Percentiles rank a stretch among this genome's conserved stretches.
Conservation (phyloP, 2,329 filamentous ascomycete genomes). For the Hysterium pulicare region DNA sequence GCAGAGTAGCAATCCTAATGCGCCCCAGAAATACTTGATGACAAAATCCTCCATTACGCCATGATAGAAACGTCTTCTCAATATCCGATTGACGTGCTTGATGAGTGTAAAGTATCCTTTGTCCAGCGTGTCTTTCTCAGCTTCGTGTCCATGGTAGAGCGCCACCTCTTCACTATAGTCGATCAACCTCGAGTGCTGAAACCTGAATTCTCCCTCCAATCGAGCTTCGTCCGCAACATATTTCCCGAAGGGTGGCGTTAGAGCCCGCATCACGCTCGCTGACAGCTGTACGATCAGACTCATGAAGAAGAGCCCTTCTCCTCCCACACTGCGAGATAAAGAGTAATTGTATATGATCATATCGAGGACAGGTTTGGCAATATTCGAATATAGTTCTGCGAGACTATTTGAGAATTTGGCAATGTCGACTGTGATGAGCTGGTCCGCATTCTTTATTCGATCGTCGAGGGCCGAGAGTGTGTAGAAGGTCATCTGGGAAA, state of each 20-base stretch:
- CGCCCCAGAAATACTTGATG: conserved; percentile 99
- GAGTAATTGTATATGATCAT: conserved; percentile 98
- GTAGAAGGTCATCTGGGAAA: conserved; percentile 98
- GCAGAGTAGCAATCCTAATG: conserved; percentile 84
- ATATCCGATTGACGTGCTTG: conserved; percentile 96
- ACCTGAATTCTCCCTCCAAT: conserved; percentile 92
- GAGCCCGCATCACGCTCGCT: conserved; percentile 84
- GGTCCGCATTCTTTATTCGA: conserved; percentile 96
- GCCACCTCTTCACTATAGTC: conserved; percentile 96
- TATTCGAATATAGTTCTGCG: conserved; percentile 91
- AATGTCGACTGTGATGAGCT: conserved; percentile 94
- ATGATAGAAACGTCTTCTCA: conserved; percentile 87
- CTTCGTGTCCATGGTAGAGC: conserved; percentile 84
- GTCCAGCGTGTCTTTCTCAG: conserved; percentile 92
- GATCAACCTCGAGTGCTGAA: conserved; percentile 90
- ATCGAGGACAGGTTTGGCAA: conserved; percentile 90
- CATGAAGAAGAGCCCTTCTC: conserved; percentile 95
- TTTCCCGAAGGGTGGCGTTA: conserved; percentile 95
- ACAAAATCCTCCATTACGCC: conserved; percentile 99
- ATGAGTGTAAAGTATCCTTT: conserved; percentile 99
- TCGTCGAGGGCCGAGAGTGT: conserved; percentile 93
- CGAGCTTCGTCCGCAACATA: conserved; percentile 96
- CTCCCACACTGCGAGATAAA: conserved; percentile 89
- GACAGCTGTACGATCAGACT: conserved; percentile 88
- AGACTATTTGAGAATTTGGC: conserved; percentile 94